Conservation (phyloP, 83 land plant species). For the Thuja plicata region DNA sequence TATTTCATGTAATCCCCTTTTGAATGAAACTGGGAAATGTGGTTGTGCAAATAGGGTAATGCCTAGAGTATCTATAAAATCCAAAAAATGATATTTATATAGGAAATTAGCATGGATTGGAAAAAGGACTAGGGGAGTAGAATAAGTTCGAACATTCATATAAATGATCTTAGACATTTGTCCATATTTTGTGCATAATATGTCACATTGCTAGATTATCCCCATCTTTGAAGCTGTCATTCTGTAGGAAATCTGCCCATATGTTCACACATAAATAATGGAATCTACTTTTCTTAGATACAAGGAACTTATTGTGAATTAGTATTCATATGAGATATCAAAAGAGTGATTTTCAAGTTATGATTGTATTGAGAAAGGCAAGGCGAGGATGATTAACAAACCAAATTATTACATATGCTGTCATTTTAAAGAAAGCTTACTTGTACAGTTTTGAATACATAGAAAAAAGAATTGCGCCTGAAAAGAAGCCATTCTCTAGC, state of each 20-base stretch:
- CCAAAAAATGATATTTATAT: too few species aligned
- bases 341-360: neutral
- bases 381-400: neutral
- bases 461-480: conserved; percentile 71
- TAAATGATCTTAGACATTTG: neutral
- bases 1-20: too few species aligned
- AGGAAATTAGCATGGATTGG: too few species aligned
- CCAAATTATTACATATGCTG: neutral
- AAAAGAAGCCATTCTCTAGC: conserved; percentile 77
- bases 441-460: conserved; percentile 68
- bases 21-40: too few species aligned
- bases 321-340: neutral
- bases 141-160: neutral
- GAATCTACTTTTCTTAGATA: neutral
- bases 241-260: neutral
- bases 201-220: neutral
- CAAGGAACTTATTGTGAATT: neutral
- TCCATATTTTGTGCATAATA: neutral
- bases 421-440: conserved; percentile 6
- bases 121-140: too few species aligned
- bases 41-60: too few species aligned
- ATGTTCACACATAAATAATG: neutral
- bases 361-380: neutral
- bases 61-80: too few species aligned
- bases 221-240: neutral